Evolutionary conservation across 2,329 filamentous ascomycete species (phyloP), one percentile per base, ranked within the genome.

Genomic region (Epicoccum nigrum): DNA sequence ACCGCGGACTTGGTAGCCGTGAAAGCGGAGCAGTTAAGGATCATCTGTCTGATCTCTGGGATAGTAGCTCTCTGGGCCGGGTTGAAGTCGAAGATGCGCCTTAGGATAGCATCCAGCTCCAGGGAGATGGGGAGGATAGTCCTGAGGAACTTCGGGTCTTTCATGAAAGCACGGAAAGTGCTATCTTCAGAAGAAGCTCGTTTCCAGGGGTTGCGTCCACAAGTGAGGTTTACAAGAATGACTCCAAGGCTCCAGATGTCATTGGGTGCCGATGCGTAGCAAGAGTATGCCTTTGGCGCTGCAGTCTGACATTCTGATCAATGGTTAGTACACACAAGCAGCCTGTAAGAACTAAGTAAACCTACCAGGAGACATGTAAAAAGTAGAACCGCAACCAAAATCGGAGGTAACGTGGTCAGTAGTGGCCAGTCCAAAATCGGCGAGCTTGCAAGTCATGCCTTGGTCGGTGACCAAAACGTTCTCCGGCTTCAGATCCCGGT

Each of bases 301-400:
- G 87, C 83, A 65, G 91, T 90, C 75, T 97, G 86, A 73, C 94
- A 99, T 84, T 99, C 94, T 97, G 75, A 46, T 59, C 44, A 56
- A 9, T 30, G 13, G 46, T 70, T 62, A 69, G 61, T 64, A 63
- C 55, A 55, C 58, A 58, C 59, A 49, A 45, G 16, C 31, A 4
- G 19, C 25, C 31, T 37, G 15, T 23, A 17, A 28, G 30, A 8
- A 30, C 11, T n/a, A 13, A 4, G 13, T n/a, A 59, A 59, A 79
- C 84, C 74, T 88, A 97, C 93, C 93, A 84, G 94, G 94, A 70
- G 92, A 96, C 94, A 97, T 99, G 79, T 99, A 99, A 70, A 97
- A 97, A 12, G 93, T 97, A 25, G 94, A 97, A 58, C 94, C 94
- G 74, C 94, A 99, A 68, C 94, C 94, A 76, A 96, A 97, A 74